Evolutionary conservation across 164 flowering plant genomes (phyloP).

Genomic region (Warburgia ugandensis): DNA sequence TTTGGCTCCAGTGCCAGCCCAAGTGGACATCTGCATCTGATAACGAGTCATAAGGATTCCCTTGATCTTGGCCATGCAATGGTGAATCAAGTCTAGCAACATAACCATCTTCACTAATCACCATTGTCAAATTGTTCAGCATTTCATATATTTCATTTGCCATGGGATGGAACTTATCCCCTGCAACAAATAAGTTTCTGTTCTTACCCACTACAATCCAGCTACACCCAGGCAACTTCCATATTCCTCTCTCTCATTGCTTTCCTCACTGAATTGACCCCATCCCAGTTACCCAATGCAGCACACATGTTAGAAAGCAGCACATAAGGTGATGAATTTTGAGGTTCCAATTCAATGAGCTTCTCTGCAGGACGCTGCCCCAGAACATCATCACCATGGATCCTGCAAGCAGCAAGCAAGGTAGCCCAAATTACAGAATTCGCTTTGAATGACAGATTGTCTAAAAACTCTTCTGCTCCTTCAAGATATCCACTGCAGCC

Average conservation of each 20-base stretch:
- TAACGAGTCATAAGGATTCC: too few species aligned
- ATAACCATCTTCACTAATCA: constrained; percentile 39
- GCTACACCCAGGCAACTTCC: constrained; percentile 73
- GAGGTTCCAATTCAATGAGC: constrained; percentile 67
- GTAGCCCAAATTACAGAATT: constrained; percentile 76
- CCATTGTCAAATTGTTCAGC: constrained; percentile 34
- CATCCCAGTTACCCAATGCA: constrained; percentile 66
- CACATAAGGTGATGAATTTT: constrained; percentile 68
- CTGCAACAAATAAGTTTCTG: constrained; percentile 58
- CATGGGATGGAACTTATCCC: constrained; percentile 51
- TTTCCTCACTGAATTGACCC: constrained; percentile 49
- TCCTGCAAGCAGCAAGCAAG: constrained; percentile 64
- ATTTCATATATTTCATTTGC: constrained; percentile 35
- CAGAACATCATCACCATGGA: constrained; percentile 63
- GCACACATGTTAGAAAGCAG: constrained; percentile 75
- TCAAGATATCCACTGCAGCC: constrained; percentile 73
- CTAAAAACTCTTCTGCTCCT: constrained; percentile 71
- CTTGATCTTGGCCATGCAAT: constrained; percentile 16
- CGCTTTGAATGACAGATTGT: constrained; percentile 34
- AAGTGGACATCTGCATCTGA: too few species aligned
- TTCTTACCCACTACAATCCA: constrained; percentile 58
- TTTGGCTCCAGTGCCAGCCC: too few species aligned
- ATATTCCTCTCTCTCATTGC: constrained; percentile 64
- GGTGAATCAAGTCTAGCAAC: constrained; percentile 12
- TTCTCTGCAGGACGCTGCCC: constrained; percentile 62